Conservation (phyloP, 2,329 filamentous ascomycete species). For the Colletotrichum phormii region DNA sequence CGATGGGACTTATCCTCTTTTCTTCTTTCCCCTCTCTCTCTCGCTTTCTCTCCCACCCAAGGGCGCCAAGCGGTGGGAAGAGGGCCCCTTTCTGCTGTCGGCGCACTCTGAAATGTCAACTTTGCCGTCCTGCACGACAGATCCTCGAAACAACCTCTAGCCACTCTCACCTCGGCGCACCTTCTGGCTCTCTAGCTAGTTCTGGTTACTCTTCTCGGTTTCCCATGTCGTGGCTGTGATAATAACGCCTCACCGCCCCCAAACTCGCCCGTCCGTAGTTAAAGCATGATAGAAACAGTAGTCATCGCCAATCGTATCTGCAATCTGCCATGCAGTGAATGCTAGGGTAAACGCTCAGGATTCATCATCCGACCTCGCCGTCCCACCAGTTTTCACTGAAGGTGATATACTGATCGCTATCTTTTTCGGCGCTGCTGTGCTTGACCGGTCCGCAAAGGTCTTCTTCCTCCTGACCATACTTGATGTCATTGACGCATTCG, state of each 20-base stretch:
- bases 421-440: conserved; percentile 59
- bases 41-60: neutral
- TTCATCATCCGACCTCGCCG: conserved; percentile 53
- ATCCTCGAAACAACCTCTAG: neutral
- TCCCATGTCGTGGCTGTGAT: conserved; percentile 29
- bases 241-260: conserved; percentile 30
- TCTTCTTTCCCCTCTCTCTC: neutral
- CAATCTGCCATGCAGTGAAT: conserved; percentile 6
- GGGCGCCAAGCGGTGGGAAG: too few relatives aligned
- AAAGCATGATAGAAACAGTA: conserved; percentile 33
- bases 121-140: conserved; percentile 15
- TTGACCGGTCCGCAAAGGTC: conserved; percentile 55
- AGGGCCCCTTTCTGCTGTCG: neutral
- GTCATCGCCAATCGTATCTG: conserved; percentile 27
- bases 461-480: conserved; percentile 58
- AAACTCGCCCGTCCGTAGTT: conserved; percentile 26
- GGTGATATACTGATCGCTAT: conserved; percentile 70
- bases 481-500: conserved; percentile 51
- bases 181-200: conserved; percentile 16
- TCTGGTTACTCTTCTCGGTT: conserved; percentile 29
- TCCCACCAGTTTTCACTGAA: conserved; percentile 54
- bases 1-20: conserved; percentile 9
- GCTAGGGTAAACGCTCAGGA: conserved; percentile 42
- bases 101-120: conserved; percentile 15
- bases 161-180: neutral